These are phyloP conservation scores for Phytophthora brassicae DNA, from an alignment of 352 stramenopile genomes.

Conservation along the genomic window DNA sequence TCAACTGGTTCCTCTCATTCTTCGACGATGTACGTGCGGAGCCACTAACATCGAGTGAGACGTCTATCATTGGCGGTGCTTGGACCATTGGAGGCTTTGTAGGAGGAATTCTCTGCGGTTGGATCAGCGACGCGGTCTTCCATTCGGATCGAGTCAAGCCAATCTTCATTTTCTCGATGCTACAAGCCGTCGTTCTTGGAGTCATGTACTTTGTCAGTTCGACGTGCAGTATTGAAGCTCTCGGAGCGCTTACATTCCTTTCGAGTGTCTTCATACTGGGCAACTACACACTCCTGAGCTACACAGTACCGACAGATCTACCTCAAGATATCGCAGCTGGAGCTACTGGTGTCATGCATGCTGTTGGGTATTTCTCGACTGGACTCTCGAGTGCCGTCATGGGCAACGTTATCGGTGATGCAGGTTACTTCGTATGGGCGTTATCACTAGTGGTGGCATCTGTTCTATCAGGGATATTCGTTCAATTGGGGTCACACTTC, in stretches of 20 bases:
- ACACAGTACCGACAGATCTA: slow-evolving; percentile 73
- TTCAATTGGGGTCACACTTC: slow-evolving; percentile 61
- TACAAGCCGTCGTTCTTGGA: slow-evolving; percentile 56
- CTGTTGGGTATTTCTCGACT: slow-evolving; percentile 68
- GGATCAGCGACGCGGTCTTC: slow-evolving; percentile 73
- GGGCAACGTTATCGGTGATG: slow-evolving; percentile 56
- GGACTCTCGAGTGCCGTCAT: slow-evolving; percentile 65
- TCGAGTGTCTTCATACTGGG: slow-evolving; percentile 72
- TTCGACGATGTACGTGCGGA: slow-evolving; percentile 62
- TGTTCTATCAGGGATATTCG: slow-evolving; percentile 58
- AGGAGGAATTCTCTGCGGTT: slow-evolving; percentile 67
- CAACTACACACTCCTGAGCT: slow-evolving; percentile 77
- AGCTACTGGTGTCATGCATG: slow-evolving; percentile 65
- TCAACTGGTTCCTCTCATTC: slow-evolving; percentile 82
- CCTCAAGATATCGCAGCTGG: slow-evolving; percentile 69
- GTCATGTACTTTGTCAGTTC: slow-evolving; percentile 61
- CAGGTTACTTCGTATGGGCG: slow-evolving; percentile 61
- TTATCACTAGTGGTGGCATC: slow-evolving; percentile 62
- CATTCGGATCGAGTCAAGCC: slow-evolving; percentile 65
- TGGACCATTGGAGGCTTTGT: slow-evolving; percentile 81
- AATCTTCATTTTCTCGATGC: slow-evolving; percentile 72
- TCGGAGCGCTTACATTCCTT: slow-evolving; percentile 62
- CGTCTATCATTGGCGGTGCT: slow-evolving; percentile 62
- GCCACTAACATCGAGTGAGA: slow-evolving; percentile 51
- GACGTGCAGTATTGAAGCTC: slow-evolving; percentile 45